Base-by-base conservation (phyloP, 345 rosid genomes). In the Citrus sp. region DNA sequence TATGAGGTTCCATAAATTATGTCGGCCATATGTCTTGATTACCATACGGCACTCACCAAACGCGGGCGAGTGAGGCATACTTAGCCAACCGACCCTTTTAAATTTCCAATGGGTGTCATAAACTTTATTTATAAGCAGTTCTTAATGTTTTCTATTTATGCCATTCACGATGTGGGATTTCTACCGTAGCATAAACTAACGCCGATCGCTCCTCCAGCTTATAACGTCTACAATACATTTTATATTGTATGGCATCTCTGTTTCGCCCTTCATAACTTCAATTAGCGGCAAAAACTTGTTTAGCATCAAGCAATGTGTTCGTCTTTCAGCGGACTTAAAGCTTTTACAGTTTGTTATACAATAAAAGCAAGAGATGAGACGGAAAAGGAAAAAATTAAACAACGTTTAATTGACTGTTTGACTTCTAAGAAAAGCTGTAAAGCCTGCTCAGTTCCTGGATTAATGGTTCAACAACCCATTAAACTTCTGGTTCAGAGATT, bases 41-140 rank as follows among this genome's bases (percentile, higher is more conserved):
- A 79, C 97, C 98, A 89, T 93, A 94, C 95, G 87, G 97, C 95
- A 91, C 97, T 60, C 90, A 75, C 88, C 92, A 9, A 0, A 2
- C 71, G 0, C 68, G 81, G 87, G 79, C 40, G 87, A 79, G 90
- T 56, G 87, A 86, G 89, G 95, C 95, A 94, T 68, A 91, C 69
- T 90, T 92, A 91, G 93, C 97, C 94, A 94, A 87, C 98, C 94
- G 85, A 91, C 98, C 98, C 95, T 92, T 94, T 90, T 86, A 81
- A 86, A 0, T 0, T 9, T 0, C 0, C 0, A 0, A 0, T 0
- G 0, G 0, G 0, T 0, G 0, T 18, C 9, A 21, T 37, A 28
- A 56, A 14, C 25, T 70, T 10, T n/a, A 35, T 24, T 70, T 87
- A 69, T 82, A 77, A 27, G 35, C 1, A 5, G 6, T 38, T 51